Evolutionary conservation across 2,329 filamentous ascomycete species (phyloP).

Genomic region (Diaporthe helianthi): DNA sequence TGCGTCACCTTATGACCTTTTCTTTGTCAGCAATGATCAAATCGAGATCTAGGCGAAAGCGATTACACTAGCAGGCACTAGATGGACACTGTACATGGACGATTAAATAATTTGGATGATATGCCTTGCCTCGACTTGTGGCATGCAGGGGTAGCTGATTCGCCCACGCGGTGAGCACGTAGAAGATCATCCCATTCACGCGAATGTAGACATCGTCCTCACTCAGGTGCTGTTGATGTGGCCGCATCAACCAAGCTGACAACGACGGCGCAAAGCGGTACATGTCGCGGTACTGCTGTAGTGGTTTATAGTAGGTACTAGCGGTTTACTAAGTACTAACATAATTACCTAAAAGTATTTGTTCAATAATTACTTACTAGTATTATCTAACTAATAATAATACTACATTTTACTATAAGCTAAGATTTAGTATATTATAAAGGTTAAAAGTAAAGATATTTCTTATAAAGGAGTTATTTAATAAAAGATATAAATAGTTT

Average conservation of each 20-base stretch:
- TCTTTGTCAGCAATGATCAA: not conserved
- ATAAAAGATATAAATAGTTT: no score
- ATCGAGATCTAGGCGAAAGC: slow-evolving; percentile 1
- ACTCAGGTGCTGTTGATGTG: not conserved
- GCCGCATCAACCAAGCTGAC: not conserved
- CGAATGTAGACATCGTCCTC: not conserved
- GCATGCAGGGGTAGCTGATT: not conserved
- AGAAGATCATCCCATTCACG: not conserved
- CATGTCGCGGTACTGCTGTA: not conserved
- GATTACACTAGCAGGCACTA: not conserved
- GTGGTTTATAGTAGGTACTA: no score
- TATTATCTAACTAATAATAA: no score
- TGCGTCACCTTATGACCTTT: not conserved
- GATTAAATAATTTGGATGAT: not conserved
- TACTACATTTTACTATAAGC: no score
- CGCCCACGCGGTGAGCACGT: not conserved
- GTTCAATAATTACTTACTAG: no score
- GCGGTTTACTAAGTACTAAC: no score
- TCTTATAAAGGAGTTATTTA: no score
- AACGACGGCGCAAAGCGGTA: not conserved
- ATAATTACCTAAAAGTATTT: no score
- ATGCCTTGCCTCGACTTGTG: slow-evolving; percentile 5
- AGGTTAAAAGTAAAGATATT: no score
- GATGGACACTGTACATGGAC: not conserved
- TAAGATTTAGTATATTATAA: no score